phyloP scores from a whole-genome alignment of 495 filamentous ascomycete genomes.

The Glutinoglossum americanum region DNA sequence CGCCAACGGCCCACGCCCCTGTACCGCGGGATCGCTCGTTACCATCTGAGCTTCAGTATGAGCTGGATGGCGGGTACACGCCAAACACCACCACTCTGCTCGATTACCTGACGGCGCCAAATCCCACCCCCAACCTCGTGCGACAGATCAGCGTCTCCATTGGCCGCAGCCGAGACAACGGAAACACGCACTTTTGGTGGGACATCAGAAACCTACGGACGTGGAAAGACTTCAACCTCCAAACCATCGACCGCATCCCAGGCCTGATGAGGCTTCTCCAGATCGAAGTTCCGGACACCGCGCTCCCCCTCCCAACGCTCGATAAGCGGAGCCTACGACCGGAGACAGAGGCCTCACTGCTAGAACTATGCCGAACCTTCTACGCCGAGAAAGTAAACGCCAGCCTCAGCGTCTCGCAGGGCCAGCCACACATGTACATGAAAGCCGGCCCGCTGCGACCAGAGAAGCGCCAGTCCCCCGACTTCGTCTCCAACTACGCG shows the following conservation, averaged over 20 bases:
- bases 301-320: slow-evolving; percentile 37
- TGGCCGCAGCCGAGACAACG: slow-evolving; percentile 29
- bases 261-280: slow-evolving; percentile 53
- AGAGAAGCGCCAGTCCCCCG: slow-evolving; percentile 10
- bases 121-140: slow-evolving; percentile 63
- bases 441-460: not conserved
- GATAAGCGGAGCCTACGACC: slow-evolving; percentile 35
- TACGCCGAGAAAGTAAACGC: slow-evolving; percentile 65
- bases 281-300: slow-evolving; percentile 37
- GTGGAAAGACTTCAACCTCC: slow-evolving; percentile 57
- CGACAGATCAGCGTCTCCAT: slow-evolving; percentile 52
- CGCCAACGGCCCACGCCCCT: slow-evolving; percentile 7
- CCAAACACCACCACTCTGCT: slow-evolving; percentile 42
- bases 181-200: slow-evolving; percentile 73
- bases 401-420: slow-evolving; percentile 45
- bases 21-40: slow-evolving; percentile 10
- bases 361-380: slow-evolving; percentile 42
- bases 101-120: slow-evolving; percentile 55
- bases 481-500: slow-evolving; percentile 48
- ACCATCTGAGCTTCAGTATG: slow-evolving; percentile 18
- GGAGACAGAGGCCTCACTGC: slow-evolving; percentile 49
- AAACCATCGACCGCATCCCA: slow-evolving; percentile 49
- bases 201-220: slow-evolving; percentile 69
- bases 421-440: slow-evolving; percentile 32
- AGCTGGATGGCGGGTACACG: slow-evolving; percentile 13